phyloP scores from a whole-genome alignment of 1,139 yeast species.

The Trichomonascaceae sp. region DNA sequence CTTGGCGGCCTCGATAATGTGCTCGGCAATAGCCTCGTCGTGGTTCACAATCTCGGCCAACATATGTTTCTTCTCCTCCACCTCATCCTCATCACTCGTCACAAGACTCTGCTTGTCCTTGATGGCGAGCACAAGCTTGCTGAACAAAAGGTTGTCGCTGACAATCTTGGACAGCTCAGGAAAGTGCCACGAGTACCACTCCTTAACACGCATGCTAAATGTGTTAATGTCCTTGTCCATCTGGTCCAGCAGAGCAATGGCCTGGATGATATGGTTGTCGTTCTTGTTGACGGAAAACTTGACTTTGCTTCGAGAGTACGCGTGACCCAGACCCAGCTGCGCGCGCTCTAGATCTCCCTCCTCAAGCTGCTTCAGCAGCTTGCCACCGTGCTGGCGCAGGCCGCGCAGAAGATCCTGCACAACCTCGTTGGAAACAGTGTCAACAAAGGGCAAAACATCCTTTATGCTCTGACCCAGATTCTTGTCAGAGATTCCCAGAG shows the following conservation, averaged over 20 bases:
- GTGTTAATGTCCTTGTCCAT: conserved; percentile 96
- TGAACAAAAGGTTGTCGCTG: conserved; percentile 81
- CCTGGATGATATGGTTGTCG: conserved; percentile 97
- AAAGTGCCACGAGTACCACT: conserved; percentile 99
- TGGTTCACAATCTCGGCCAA: conserved; percentile 81
- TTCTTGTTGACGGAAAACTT: conserved; percentile 97
- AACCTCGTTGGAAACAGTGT: conserved; percentile 80
- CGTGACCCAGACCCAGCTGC: conserved; percentile 97
- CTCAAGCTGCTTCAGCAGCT: conserved; percentile 81
- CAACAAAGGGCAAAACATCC: conserved; percentile 77
- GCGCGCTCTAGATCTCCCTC: conserved; percentile 96
- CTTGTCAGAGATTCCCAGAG: conserved; percentile 85
- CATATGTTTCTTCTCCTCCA: conserved; percentile 75
- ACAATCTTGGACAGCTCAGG: conserved; percentile 96
- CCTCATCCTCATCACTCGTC: conserved; percentile 52
- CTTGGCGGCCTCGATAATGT: conserved; percentile 80
- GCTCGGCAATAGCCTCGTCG: conserved; percentile 89
- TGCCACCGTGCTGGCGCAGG: conserved; percentile 78
- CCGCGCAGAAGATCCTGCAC: conserved; percentile 95
- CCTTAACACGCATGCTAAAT: conserved; percentile 97
- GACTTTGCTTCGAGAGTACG: conserved; percentile 96
- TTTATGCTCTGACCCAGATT: conserved; percentile 94
- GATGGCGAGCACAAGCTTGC: conserved; percentile 69
- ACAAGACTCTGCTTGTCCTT: conserved; percentile 75
- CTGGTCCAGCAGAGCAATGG: conserved; percentile 92